Base-by-base conservation (phyloP, 768 basidiomycete genomes). In the Tricholoma matsutake region DNA sequence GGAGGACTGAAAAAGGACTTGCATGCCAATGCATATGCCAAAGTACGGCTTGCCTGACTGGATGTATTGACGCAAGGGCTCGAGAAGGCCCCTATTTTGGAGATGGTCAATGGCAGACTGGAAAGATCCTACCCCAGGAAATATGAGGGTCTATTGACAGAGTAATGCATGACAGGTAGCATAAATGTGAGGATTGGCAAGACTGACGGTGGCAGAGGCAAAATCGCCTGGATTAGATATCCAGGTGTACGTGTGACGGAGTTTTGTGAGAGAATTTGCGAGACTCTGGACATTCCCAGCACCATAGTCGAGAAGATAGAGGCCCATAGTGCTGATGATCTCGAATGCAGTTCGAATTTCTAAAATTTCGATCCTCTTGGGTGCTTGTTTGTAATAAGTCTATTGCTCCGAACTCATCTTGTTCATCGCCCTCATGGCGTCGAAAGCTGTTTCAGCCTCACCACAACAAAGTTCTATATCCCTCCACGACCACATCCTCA, bases 21-120 rank as follows among this genome's bases (percentile, higher is more conserved):
- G 97, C 88, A 99, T 89, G 68, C 97, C 97, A 69, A 99, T 92
- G 77, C 97, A 99, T 78, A 99, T 98, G 39, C 94, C 94, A 75
- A 97, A 93, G 76, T 97, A 99, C 2, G 96, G 97, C 67, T 82
- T 85, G 25, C 97, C 96, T 10, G 92, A 92, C 14, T 76, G 75
- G 67, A 99, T 87, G 73, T 98, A 99, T 55, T 82, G 75, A 63
- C 82, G 83, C 59, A 99, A 81, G 25, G 93, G 94, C 64, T 91
- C 84, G 35, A 91, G 81, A 61, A 96, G 83, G 20, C 91, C 92
- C 62, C 86, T 86, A 16, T 81, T 73, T 14, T 77, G 75, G 55
- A 99, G 86, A 59, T 91, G 87, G 54, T 83, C 80, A 65, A 97
- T 88, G 10, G 96, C 96, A 18, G 89, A 87, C 54, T 89, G 88